Evolutionary conservation across 2,329 filamentous ascomycete genomes (phyloP), one percentile per base, ranked within the genome.

Genomic region (Neocucurbitaria cava): DNA sequence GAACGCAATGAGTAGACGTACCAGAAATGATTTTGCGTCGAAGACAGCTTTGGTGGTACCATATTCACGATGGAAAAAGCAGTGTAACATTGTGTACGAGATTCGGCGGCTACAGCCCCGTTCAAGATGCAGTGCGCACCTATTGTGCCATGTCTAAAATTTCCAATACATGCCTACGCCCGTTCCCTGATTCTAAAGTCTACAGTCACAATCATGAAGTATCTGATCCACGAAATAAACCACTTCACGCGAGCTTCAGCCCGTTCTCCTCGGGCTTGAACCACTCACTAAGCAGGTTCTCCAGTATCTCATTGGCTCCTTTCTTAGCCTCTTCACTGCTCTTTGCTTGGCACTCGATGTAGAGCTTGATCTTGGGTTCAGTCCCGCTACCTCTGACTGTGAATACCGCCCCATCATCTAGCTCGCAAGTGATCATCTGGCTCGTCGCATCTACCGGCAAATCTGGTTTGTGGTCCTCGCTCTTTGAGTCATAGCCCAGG

Each of bases 311-410:
- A 20, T 79, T 66, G 5, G 82, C 82, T 9, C 74, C 73, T 13
- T 50, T 57, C 56, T 78, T 79, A 11, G 81, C 82, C 46, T 73
- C 72, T 18, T 74, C 74, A 13, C 74, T 73, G 10, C 71, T 78
- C 39, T 66, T 68, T 2, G 74, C 79, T 46, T 73, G 77, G 39
- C 77, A 80, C 58, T 84, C 82, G 46, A 84, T 81, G 61, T 84
- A 84, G 41, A 84, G 62, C 69, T 89, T 89, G 58, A 89, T 86
- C 77, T 89, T 89, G 0, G 86, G 86, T 70, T 89, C 86, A 1
- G 86, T 89, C 1, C 86, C 86, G 2, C 85, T 87, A 1, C 82
- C 85, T 61, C 86, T 74, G 20, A 87, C 78, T 2, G 85, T 88
- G 62, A 87, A 87, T 21, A 83, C 79, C 11, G 86, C 78, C 13